phyloP scores from a whole-genome alignment of 2,329 filamentous ascomycete species.

The Verticillium alfalfae region DNA sequence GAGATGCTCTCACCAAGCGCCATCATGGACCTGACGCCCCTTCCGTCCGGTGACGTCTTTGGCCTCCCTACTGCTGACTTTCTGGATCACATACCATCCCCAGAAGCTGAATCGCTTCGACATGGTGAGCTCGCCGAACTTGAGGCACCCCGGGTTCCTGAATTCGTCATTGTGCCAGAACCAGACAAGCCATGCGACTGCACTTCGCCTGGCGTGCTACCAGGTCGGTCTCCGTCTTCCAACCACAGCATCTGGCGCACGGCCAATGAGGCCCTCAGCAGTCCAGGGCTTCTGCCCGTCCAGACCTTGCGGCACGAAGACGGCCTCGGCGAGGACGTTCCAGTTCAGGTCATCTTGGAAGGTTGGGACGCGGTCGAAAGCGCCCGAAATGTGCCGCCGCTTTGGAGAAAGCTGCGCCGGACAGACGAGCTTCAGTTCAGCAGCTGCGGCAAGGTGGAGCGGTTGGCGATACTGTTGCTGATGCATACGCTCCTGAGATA shows the following conservation, averaged over 20 bases:
- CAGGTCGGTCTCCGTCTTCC: neutral
- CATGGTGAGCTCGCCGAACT: neutral
- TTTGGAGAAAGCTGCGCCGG: constrained; percentile 17
- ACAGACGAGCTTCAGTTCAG: constrained; percentile 16
- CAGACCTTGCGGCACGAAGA: constrained; percentile 9
- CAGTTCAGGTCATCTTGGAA: constrained; percentile 16
- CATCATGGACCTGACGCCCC: neutral
- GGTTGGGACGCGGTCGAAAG: constrained; percentile 20
- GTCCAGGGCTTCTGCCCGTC: constrained; percentile 3
- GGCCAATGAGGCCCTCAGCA: constrained; percentile 14
- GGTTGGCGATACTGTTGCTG: constrained; percentile 14
- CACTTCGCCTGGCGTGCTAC: neutral
- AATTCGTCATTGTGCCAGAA: constrained; percentile 1
- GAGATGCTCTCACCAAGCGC: neutral
- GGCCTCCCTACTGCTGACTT: neutral
- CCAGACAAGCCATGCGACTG: constrained; percentile 1
- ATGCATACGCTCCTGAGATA: constrained; percentile 18
- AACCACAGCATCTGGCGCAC: constrained; percentile 14
- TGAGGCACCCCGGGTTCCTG: neutral
- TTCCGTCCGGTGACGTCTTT: neutral
- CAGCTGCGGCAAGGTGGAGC: constrained; percentile 11
- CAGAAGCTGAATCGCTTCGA: neutral
- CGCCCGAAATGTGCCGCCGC: constrained; percentile 13
- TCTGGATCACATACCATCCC: neutral
- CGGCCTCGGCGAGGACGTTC: constrained; percentile 15